Conservation (phyloP, 2,329 filamentous ascomycete genomes). For the Aspergillus ochraceus region DNA sequence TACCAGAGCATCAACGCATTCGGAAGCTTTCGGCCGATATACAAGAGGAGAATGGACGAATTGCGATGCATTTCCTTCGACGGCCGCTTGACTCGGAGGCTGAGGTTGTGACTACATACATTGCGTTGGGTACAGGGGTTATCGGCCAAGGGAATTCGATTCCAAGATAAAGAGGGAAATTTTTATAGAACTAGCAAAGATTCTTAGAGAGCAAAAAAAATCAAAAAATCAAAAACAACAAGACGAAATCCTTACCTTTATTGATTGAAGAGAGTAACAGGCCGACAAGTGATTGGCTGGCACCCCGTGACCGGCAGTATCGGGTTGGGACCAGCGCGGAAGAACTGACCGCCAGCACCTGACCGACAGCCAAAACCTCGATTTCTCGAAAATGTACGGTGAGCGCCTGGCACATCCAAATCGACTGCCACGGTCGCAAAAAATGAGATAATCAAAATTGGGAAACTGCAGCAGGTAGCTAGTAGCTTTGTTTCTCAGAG, state of each 20-base stretch:
- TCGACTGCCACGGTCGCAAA: neutral
- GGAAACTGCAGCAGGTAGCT: neutral
- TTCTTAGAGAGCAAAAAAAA: no score
- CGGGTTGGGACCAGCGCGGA: no score
- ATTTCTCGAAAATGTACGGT: neutral
- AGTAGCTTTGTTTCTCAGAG: neutral
- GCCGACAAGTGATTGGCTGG: no score
- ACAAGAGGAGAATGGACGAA: neutral
- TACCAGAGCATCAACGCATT: neutral
- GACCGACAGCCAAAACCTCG: neutral
- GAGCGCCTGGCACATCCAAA: neutral
- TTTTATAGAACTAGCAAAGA: no score
- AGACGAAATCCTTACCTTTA: no score
- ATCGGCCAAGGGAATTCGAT: no score
- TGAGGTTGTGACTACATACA: neutral
- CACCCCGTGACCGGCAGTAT: no score
- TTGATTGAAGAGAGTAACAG: no score
- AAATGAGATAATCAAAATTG: neutral
- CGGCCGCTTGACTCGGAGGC: neutral
- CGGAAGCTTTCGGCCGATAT: neutral
- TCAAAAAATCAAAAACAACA: no score
- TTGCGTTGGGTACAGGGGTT: neutral
- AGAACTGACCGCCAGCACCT: no score
- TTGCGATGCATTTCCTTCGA: neutral
- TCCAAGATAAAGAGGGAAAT: no score